Evolutionary conservation across 2,329 filamentous ascomycete species (phyloP), one percentile per base, ranked within the genome.

Genomic region (Neocucurbitaria cava): DNA sequence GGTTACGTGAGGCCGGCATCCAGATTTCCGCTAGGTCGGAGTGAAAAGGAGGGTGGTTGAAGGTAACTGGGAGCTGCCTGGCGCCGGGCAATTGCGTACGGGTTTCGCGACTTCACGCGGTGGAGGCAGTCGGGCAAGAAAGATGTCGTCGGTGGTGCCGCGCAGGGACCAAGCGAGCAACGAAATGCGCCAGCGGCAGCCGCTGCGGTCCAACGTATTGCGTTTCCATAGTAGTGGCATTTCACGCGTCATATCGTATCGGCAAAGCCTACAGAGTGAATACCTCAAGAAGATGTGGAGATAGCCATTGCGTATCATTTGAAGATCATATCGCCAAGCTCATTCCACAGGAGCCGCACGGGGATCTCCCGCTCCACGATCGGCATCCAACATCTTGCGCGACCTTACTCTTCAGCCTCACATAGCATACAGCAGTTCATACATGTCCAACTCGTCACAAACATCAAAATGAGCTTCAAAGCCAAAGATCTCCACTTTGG

Each of bases 401-500:
- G 4, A 40, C 41, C 47, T 49, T 46, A 21, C 21, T 38, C 42
- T 42, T 26, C 56, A 55, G 48, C 43, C 48, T 46, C 45, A 35
- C 48, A 24, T 40, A 42, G 33, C 44, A 39, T 46, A 46, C 58
- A 47, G 47, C 33, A 42, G 52, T n/a, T 42, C 26, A 30, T 3
- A 21, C 20, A 58, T 47, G 10, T 18, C 20, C 20, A 11, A 23
- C 11, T 23, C 20, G n/a, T 15, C 20, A 24, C 38, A n/a, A 30
- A 13, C 23, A 6, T 28, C 59, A 89, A 87, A 67, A 89, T 81
- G 77, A 79, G 77, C 56, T 77, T 90, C 70, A 91, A 86, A 48
- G 80, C 85, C 64, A 90, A 90, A 67, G 87, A 90, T 74, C 82
- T 92, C 44, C 82, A 83, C 53, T 92, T 91, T 81, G 81, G 84